Conservation (phyloP, 2,329 filamentous ascomycete species). For the Colletotrichum cuscutae region DNA sequence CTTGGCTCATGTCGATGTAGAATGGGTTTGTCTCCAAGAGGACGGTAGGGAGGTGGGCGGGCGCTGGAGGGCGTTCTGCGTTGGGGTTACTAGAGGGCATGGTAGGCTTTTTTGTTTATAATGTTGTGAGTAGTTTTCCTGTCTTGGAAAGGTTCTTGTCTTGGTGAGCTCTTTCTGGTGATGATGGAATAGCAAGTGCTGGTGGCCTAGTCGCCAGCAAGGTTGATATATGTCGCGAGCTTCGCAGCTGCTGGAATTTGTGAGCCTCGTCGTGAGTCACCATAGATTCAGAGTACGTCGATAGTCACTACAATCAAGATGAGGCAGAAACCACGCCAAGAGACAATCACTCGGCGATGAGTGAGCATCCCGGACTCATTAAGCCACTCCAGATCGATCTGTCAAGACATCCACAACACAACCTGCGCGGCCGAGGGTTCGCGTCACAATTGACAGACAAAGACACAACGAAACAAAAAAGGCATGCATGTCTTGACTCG, state of each 20-base stretch:
- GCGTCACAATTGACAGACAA: background rate
- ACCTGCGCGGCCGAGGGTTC: background rate
- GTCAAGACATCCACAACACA: background rate
- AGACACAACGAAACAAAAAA: background rate
- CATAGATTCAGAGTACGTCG: background rate
- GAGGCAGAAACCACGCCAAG: background rate
- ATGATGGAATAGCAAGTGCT: background rate
- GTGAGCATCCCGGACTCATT: background rate
- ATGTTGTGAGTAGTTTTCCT: background rate
- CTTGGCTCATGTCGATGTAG: background rate
- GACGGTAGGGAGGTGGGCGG: background rate
- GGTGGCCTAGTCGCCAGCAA: background rate
- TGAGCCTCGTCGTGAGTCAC: background rate
- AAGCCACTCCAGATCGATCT: background rate
- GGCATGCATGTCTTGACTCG: background rate
- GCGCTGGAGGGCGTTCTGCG: background rate
- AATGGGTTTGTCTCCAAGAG: background rate
- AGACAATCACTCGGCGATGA: background rate
- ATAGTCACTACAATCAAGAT: background rate
- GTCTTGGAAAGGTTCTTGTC: background rate
- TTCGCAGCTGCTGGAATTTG: background rate
- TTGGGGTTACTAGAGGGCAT: background rate
- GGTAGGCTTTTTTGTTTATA: background rate
- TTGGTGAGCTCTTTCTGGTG: background rate
- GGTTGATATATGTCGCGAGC: background rate